These are phyloP conservation scores for Verticillium longisporum DNA, from an alignment of 2,329 filamentous ascomycete genomes.

Conservation along the genomic window DNA sequence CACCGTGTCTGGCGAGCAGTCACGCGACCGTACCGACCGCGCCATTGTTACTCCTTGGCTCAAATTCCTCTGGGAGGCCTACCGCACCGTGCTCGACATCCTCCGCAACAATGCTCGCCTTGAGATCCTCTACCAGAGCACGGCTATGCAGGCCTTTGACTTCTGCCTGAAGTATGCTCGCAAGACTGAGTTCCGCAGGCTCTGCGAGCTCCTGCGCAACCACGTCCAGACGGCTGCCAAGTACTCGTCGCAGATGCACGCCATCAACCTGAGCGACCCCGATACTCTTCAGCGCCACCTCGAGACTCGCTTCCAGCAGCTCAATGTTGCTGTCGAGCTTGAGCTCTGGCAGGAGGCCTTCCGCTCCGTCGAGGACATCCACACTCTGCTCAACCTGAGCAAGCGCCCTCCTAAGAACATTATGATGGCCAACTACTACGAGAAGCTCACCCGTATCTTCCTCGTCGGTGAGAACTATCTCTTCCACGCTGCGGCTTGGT, in stretches of 20 bases:
- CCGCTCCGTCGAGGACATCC: slow-evolving; percentile 97
- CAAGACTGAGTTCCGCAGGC: slow-evolving; percentile 98
- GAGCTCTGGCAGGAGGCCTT: slow-evolving; percentile 99
- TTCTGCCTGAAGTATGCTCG: slow-evolving; percentile 97
- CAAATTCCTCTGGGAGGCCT: slow-evolving; percentile 99
- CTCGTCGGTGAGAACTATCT: slow-evolving; percentile 98
- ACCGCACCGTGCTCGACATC: slow-evolving; percentile 96
- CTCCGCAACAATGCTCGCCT: slow-evolving; percentile 97
- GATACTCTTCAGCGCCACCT: slow-evolving; percentile 96
- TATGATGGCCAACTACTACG: slow-evolving; percentile 99
- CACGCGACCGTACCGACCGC: slow-evolving; percentile 91
- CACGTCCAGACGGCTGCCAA: slow-evolving; percentile 99
- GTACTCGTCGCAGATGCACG: slow-evolving; percentile 98
- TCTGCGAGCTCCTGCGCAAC: slow-evolving; percentile 96
- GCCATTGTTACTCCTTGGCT: slow-evolving; percentile 98
- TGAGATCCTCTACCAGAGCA: slow-evolving; percentile 97
- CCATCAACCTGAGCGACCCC: slow-evolving; percentile 96
- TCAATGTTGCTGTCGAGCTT: slow-evolving; percentile 95
- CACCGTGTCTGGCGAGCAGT: slow-evolving; percentile 96
- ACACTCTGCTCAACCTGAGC: slow-evolving; percentile 93
- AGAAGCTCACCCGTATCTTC: slow-evolving; percentile 98
- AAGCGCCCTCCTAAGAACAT: slow-evolving; percentile 97
- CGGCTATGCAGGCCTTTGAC: slow-evolving; percentile 95
- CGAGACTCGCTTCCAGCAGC: slow-evolving; percentile 95
- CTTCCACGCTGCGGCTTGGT: slow-evolving; percentile 97